Evolutionary conservation across 768 basidiomycete species (phyloP), one percentile per base, ranked within the genome.

Genomic region (Termitomyces sp.): DNA sequence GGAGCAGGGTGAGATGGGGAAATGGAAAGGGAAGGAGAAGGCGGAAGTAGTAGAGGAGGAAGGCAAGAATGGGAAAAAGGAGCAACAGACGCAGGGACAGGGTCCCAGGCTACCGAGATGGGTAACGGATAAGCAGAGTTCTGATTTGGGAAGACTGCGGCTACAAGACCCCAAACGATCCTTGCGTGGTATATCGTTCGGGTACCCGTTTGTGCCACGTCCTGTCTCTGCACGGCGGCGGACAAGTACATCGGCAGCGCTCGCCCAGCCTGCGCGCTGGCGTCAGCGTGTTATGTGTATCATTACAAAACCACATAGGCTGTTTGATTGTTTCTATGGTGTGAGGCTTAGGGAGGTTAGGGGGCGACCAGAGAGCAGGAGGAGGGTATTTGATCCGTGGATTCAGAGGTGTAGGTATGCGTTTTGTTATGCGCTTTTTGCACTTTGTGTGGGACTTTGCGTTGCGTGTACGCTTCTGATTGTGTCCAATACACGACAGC

Each of bases 161-260:
- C 58, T 79, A 63, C 72, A 78, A 66, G 73, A 76, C 65, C 71
- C 78, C 43, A 77, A 76, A 68, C 71, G 76, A 56, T 68, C 75
- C 2, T 56, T 79, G 67, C 71, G 72, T 51, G 79, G 78, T 1
- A 79, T 79, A 43, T 78, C 74, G 16, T 79, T 78, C 59, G 80
- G 84, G 14, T 84, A 86, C 58, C 86, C 86, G 14, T 85, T 86
- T 60, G 73, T 86, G 38, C 75, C 83, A 3, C 78, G 83, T 10
- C 79, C 82, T 3, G 70, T 71, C 11, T 52, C 43, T 62, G 63
- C 61, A 69, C 66, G 65, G 60, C 70, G 68, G 60, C 70, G 68
- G 65, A 62, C 36, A 9, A 43, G 28, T 35, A 8, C 13, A 18
- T 43, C 38, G 11, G 32, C 13, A 26, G 30, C 20, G 3, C 32